Conservation (phyloP, 2,329 filamentous ascomycete species). For the Aureobasidium sp. region DNA sequence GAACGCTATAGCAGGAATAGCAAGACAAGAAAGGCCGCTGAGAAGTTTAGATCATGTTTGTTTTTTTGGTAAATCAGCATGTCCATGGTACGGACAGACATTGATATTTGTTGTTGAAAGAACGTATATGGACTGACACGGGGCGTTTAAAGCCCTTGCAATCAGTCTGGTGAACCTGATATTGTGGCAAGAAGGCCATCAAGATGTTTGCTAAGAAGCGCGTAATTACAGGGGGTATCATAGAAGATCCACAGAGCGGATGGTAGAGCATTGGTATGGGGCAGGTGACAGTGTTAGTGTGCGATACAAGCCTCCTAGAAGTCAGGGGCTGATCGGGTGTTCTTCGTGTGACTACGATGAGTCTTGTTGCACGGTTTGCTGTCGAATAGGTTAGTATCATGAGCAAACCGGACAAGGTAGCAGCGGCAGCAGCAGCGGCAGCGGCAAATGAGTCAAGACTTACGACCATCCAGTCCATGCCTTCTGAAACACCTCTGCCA, state of each 20-base stretch:
- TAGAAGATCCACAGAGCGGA: neutral
- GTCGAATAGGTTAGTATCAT: neutral
- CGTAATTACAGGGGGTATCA: constrained; percentile 6
- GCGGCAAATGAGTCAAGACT: constrained; percentile 27
- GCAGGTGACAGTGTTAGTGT: neutral
- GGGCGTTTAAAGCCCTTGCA: neutral
- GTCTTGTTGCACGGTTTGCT: constrained; percentile 13
- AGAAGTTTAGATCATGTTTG: neutral
- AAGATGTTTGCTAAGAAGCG: neutral
- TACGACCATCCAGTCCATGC: constrained; percentile 98
- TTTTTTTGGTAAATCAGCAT: neutral
- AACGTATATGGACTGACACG: neutral
- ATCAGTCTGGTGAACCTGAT: neutral
- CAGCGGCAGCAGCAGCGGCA: neutral
- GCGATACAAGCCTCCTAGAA: neutral
- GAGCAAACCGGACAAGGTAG: neutral
- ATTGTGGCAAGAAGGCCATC: neutral
- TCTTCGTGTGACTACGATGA: neutral
- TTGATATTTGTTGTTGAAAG: neutral
- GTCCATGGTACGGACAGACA: neutral
- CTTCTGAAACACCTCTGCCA: constrained; percentile 87
- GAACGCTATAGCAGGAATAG: neutral
- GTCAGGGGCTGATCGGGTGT: neutral
- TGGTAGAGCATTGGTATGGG: neutral
- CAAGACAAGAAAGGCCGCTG: neutral